These are phyloP conservation scores for Globisporangium okanoganense DNA, from an alignment of 352 stramenopile genomes.

Conservation along the genomic window DNA sequence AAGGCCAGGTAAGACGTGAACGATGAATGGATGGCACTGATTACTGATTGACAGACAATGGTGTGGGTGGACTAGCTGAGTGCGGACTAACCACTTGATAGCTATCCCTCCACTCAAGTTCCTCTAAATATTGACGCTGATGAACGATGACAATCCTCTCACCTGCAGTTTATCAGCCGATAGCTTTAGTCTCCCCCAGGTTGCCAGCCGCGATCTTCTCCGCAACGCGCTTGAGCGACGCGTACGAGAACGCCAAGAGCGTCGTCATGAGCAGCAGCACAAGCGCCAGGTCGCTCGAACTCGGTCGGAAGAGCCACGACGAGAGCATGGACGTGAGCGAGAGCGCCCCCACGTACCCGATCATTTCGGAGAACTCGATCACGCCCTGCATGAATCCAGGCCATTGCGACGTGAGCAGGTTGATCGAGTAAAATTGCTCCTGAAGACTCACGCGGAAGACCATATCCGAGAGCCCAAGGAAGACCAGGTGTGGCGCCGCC, in stretches of 20 bases:
- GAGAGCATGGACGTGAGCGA: constrained; percentile 47
- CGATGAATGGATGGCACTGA: constrained; percentile 4
- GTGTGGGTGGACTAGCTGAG: background rate
- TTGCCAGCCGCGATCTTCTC: constrained; percentile 16
- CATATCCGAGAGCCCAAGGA: constrained; percentile 51
- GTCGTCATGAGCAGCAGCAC: constrained; percentile 63
- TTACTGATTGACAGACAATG: constrained; percentile 8
- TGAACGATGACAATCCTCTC: background rate
- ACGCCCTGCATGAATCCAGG: constrained; percentile 39
- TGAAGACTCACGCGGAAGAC: constrained; percentile 61
- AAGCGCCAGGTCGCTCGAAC: constrained; percentile 56
- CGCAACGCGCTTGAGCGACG: constrained; percentile 32
- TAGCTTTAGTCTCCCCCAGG: background rate
- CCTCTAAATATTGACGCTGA: constrained; percentile 7
- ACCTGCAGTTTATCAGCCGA: background rate
- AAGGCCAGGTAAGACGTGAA: background rate
- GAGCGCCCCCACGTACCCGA: constrained; percentile 53
- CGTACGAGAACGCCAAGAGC: constrained; percentile 47
- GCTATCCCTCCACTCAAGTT: background rate
- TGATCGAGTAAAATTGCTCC: constrained; percentile 45
- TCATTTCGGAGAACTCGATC: constrained; percentile 45
- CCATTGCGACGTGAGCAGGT: constrained; percentile 28
- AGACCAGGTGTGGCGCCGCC: constrained; percentile 49
- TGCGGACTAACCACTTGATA: background rate
- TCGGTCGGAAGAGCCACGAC: constrained; percentile 50